Base-by-base conservation (phyloP, 1,139 yeast species). In the Spathaspora sp. region DNA sequence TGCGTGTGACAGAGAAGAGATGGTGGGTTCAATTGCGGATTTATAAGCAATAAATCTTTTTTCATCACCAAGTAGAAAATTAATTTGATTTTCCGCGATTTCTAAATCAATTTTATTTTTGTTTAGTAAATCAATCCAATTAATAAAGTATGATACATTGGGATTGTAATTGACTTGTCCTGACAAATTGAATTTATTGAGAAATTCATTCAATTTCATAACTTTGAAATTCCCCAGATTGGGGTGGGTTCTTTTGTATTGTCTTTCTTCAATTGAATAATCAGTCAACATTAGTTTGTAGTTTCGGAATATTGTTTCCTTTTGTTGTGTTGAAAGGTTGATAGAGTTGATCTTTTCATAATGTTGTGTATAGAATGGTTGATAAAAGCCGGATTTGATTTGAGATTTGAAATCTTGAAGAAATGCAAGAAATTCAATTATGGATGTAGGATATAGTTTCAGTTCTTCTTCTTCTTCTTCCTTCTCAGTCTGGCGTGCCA, bases 31-130 rank as follows among this genome's bases (percentile, higher is more conserved):
- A 11, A 44, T 13, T 43, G 46, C 41, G 15, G 55, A 56, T 41
- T 56, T 29, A 51, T 71, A 72, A 42, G 65, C 56, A 40, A 58
- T 60, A 27, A 63, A 55, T 43, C 80, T 54, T 52, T 74, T 74
- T 29, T 68, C 72, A 47, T 72, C 76, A 2, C 78, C 79, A 16
- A 74, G 67, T 7, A 74, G 57, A 55, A 72, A 74, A 53, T 74
- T 74, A 18, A 59, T 55, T 27, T 65, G 61, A 48, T 64, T 55
- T 38, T 70, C 63, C 4, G 57, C 68, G 5, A 72, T 47, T 11
- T 46, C 45, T 4, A 43, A 45, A 2, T 70, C 65, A 4, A 71
- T 41, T 3, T 58, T 39, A 29, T 48, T 44, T 7, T 47, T 45
- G 41, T 66, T 65, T 26, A 65, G 50, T 31, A 72, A 47, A 2